A percentile compares a stretch with the other conserved stretches of the same genome.
phyloP scores from a whole-genome alignment of 345 rosid species.

The Barbarea vulgaris region DNA sequence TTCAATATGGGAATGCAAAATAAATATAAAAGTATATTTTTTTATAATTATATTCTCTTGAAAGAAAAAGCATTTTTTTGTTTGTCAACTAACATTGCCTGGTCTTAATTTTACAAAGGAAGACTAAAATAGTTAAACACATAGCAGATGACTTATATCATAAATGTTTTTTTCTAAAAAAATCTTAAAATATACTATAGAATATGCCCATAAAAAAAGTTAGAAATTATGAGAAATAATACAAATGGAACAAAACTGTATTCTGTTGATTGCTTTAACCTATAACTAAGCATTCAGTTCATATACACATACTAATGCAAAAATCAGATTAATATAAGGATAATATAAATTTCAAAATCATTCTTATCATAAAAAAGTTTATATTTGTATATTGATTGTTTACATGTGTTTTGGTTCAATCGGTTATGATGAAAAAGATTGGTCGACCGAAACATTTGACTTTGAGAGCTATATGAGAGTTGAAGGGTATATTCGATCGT shows the following conservation, averaged over 20 bases:
- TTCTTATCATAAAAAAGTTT: background rate
- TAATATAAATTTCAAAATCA: background rate
- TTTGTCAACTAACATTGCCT: slow-evolving; percentile 10
- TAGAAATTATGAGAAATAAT: background rate
- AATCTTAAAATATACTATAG: background rate
- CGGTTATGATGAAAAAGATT: background rate
- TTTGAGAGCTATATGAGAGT: background rate
- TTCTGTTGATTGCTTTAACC: background rate
- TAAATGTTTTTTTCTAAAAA: background rate
- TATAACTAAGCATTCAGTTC: background rate
- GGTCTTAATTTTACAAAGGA: background rate
- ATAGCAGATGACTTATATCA: background rate
- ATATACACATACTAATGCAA: background rate
- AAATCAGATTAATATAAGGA: background rate
- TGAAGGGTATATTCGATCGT: background rate
- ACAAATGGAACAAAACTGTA: background rate
- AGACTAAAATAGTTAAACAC: background rate
- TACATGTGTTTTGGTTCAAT: background rate
- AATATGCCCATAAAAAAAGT: background rate
- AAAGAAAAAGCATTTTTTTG: background rate
- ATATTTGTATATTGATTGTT: background rate
- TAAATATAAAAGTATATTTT: background rate
- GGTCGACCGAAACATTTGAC: slow-evolving; percentile 19
- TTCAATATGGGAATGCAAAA: slow-evolving; percentile 1
- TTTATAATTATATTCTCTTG: background rate